Base-by-base conservation (phyloP, 1,139 yeast genomes). In the Lipomyces yarrowii region DNA sequence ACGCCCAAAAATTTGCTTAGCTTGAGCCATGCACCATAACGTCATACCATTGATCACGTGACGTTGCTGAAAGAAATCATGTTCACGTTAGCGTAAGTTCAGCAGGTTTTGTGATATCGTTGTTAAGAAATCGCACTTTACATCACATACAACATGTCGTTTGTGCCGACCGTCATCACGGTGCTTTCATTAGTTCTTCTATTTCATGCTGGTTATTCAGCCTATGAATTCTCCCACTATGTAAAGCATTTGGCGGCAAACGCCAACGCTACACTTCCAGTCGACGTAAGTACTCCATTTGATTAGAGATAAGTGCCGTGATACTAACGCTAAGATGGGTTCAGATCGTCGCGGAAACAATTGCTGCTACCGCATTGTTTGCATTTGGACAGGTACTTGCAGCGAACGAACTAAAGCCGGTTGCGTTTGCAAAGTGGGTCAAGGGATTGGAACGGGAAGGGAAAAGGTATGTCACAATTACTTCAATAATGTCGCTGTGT, bases 221-320 rank as follows among this genome's bases (percentile, higher is more conserved):
- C 70, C 21, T 62, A 67, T 56, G 70, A 68, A 56, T 68, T 68
- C 54, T 64, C 70, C 3, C 67, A 65, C 39, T 68, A 67, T 39
- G 52, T 65, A 32, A 68, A 68, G 54, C 68, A 67, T 33, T 35
- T 64, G 26, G 57, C 64, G 15, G 42, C 62, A 46, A 48, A 48
- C 15, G n/a, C 57, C 8, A 53, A 52, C 18, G 68, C 67, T 8
- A 6, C 52, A 11, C 42, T 68, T 11, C 70, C 70, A 2, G 39
- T 63, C 23, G 70, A 68, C 53, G 70, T 68, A 42, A 48, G 68
- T 35, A 21, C 51, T 5, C 26, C 26, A 13, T 46, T 63, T 51
- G 52, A 2, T 8, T 46, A 2, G 32, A n/a, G n/a, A 32, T 42
- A 42, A 7, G 15, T 6, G 35, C 13, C 3, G n/a, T 33, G 53